Conservation (phyloP, 2,329 filamentous ascomycete species). For the Fusarium lateritium region DNA sequence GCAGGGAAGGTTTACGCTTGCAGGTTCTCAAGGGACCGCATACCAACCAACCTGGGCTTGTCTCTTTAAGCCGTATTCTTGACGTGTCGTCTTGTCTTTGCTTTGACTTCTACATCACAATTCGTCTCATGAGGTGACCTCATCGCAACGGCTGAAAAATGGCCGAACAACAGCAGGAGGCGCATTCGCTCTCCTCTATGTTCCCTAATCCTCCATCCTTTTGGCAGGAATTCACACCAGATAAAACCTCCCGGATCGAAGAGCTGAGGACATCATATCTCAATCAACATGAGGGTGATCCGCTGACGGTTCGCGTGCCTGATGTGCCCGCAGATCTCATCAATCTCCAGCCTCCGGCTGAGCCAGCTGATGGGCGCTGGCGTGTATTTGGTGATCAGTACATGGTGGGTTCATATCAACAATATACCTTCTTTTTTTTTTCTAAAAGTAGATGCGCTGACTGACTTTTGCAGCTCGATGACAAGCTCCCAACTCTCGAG, state of each 20-base stretch:
- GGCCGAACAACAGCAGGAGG: constrained; percentile 69
- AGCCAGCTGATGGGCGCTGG: constrained; percentile 80
- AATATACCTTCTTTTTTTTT: too few relatives aligned
- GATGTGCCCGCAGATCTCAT: constrained; percentile 79
- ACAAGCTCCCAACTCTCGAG: constrained; percentile 76
- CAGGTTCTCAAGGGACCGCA: constrained; percentile 17
- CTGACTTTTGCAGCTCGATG: constrained; percentile 62
- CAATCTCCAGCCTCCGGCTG: constrained; percentile 84
- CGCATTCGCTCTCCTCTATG: constrained; percentile 70
- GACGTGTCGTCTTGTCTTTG: neutral
- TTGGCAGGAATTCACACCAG: constrained; percentile 87
- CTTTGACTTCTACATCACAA: neutral
- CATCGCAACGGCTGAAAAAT: constrained; percentile 59
- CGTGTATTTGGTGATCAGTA: constrained; percentile 80
- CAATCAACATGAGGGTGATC: constrained; percentile 49
- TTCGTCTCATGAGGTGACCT: constrained; percentile 32
- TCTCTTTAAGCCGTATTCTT: constrained; percentile 7
- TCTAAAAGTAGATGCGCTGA: constrained; percentile 5
- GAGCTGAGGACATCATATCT: constrained; percentile 59
- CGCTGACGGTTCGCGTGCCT: constrained; percentile 54
- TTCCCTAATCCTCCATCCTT: constrained; percentile 92
- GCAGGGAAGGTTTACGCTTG: constrained; percentile 19
- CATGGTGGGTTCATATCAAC: constrained; percentile 56
- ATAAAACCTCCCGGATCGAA: constrained; percentile 74
- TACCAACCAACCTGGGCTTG: constrained; percentile 6